Evolutionary conservation across 768 basidiomycete genomes (phyloP), one percentile per base, ranked within the genome.

Genomic region (Kondoa subrosea): DNA sequence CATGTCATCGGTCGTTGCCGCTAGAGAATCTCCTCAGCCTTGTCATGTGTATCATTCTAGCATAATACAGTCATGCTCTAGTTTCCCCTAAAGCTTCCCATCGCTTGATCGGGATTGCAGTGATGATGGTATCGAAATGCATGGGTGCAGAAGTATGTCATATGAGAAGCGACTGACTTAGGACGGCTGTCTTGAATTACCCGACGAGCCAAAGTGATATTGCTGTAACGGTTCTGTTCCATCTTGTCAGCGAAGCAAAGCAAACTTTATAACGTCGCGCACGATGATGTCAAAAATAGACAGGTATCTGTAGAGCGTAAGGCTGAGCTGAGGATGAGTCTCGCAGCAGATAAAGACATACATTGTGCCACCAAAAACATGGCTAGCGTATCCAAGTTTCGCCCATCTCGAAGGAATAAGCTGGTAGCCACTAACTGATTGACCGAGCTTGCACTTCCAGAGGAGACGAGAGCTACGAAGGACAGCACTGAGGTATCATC

Each of bases 361-460:
- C 68, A 68, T 33, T 68, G 68, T 30, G 58, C 68, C 17, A 67
- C 30, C 25, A 68, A 34, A 30, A 68, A 68, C 2, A 65, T 25
- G 17, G 68, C 66, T 2, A 68, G 40, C 4, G 68, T 68, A 30
- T 68, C 68, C 27, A 34, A 1, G 4, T 34, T 40, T 33, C 66
- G 66, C 16, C 68, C 68, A 25, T 68, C 68, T 33, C 32, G 25
- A 12, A 50, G 29, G 27, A 68, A 68, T 16, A 68, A 50, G 30
- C 33, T 31, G 15, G 68, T 68, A 3, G 58, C 68, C 26, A 68
- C 68, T 3, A 66, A 34, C 57, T 68, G 68, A 66, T 67, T 67
- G 17, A 66, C 64, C 12, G 68, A 33, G 21, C 66, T 67, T 16
- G 68, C 64, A 26, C 64, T 65, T n/a, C 68, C 68, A 14, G 68